Evolutionary conservation across 768 basidiomycete genomes (phyloP), one percentile per base, ranked within the genome.

Genomic region (Hirschioporus abietinus): DNA sequence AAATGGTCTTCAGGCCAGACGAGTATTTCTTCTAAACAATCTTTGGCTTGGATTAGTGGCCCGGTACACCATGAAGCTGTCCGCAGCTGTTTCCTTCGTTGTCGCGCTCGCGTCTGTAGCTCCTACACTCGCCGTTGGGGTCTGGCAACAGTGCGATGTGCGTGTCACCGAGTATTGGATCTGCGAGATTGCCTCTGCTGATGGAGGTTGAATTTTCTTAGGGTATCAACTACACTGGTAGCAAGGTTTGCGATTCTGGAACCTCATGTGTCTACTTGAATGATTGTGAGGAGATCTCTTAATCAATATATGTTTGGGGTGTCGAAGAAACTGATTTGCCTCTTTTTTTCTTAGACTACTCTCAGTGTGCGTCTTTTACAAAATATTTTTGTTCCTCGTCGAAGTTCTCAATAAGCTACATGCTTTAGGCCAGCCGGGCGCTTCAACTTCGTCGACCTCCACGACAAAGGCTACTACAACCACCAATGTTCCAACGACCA

Each of bases 131-230:
- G 74, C 76, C 7, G 79, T 82, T 57, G 69, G 81, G 34, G 78
- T 82, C 66, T 86, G 76, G 73, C 83, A 83, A 6, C 84, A 86
- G 73, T 86, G 84, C 73, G 84, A 83, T 36, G 69, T 71, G 35
- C 59, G 73, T 64, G 7, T 30, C 25, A 25, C 5, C 59, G 20
- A 52, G 42, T 3, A 3, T 30, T 30, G 30, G 30, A 30, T 30
- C 25, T 68, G 34, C 15, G 17, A 17, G 66, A 60, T 30, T 23
- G 5, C 52, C 20, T 63, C 1, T 20, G 57, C 25, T n/a, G 10
- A 23, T 1, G 63, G 59, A 25, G 12, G 24, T 23, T 58, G 25
- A 12, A 27, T 67, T 5, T 52, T 57, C 34, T 65, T 59, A 71
- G 71, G 84, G 83, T 63, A 74, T 76, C 63, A 72, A 71, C 60